These are phyloP conservation scores for Talaromyces piceae DNA, from an alignment of 2,329 filamentous ascomycete species.

Conservation along the genomic window DNA sequence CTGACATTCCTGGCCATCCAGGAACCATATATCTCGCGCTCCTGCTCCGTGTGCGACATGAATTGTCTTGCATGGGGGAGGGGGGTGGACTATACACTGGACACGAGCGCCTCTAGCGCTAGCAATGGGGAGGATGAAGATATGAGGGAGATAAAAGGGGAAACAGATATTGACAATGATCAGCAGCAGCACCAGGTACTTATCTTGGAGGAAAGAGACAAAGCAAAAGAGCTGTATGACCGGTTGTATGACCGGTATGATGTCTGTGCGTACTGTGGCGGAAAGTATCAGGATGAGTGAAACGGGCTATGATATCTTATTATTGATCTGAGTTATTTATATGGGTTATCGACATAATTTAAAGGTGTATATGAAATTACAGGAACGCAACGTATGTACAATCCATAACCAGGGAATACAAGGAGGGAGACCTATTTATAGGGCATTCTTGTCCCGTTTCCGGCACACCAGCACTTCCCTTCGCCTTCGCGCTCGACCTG, in stretches of 20 bases:
- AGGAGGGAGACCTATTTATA: slow-evolving; percentile 1
- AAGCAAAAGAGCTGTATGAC: slow-evolving; percentile 14
- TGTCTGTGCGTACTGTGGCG: slow-evolving; percentile 29
- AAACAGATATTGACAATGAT: background rate
- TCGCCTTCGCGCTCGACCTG: slow-evolving; percentile 86
- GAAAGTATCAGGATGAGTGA: slow-evolving; percentile 23
- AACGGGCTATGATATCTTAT: no score
- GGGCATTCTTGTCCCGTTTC: slow-evolving; percentile 29
- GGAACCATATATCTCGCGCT: slow-evolving; percentile 46
- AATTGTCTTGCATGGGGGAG: slow-evolving; percentile 42
- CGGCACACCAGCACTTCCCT: slow-evolving; percentile 52
- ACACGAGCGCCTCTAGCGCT: background rate
- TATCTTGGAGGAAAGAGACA: slow-evolving; percentile 11
- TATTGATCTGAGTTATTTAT: no score
- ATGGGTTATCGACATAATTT: no score
- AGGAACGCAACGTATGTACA: no score
- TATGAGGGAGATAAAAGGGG: background rate
- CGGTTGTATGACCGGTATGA: slow-evolving; percentile 26
- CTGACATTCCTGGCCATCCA: slow-evolving; percentile 51
- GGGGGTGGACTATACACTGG: slow-evolving; percentile 15
- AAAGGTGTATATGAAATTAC: no score
- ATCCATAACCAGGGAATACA: no score
- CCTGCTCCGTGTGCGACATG: slow-evolving; percentile 46
- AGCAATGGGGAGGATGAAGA: background rate
- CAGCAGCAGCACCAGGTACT: slow-evolving; percentile 5